Conservation (phyloP, 2,329 filamentous ascomycete species). For the Colletotrichum siamense region DNA sequence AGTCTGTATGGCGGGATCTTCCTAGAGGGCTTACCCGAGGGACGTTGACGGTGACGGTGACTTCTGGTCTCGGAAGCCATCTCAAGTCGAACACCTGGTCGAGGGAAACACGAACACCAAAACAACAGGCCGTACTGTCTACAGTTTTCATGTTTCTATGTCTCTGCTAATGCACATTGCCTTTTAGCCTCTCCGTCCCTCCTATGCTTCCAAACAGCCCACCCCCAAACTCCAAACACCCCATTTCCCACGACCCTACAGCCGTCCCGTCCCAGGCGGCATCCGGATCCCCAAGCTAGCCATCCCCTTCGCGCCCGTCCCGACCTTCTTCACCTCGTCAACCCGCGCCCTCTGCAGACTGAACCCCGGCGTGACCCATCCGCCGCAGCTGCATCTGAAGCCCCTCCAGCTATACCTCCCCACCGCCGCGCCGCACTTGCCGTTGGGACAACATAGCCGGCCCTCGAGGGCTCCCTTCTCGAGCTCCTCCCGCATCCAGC, state of each 20-base stretch:
- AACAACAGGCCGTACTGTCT: rapidly evolving
- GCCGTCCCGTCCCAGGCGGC: constrained; percentile 49
- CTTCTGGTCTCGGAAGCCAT: neutral
- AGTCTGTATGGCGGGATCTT: neutral
- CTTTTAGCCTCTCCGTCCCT: neutral
- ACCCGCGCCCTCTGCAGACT: constrained; percentile 83
- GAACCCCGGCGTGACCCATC: constrained; percentile 91
- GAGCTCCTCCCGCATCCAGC: constrained; percentile 90
- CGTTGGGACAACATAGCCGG: constrained; percentile 80
- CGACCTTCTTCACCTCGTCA: constrained; percentile 64
- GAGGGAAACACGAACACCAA: neutral
- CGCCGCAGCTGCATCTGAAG: constrained; percentile 87
- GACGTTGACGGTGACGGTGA: neutral
- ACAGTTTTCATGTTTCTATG: neutral
- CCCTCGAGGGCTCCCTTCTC: constrained; percentile 84
- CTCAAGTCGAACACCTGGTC: neutral
- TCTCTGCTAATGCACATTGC: neutral
- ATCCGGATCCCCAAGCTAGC: constrained; percentile 55
- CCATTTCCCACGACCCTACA: neutral
- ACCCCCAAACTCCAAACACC: neutral
- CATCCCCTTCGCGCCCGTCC: constrained; percentile 23
- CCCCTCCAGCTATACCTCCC: constrained; percentile 98
- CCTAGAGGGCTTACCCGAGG: neutral
- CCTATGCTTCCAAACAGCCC: neutral
- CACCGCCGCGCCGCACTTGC: constrained; percentile 79